A percentile compares a stretch with the other conserved stretches of the same genome.
Conservation (phyloP, 108 stramenopile species). For the Cylindrotheca fusiformis region DNA sequence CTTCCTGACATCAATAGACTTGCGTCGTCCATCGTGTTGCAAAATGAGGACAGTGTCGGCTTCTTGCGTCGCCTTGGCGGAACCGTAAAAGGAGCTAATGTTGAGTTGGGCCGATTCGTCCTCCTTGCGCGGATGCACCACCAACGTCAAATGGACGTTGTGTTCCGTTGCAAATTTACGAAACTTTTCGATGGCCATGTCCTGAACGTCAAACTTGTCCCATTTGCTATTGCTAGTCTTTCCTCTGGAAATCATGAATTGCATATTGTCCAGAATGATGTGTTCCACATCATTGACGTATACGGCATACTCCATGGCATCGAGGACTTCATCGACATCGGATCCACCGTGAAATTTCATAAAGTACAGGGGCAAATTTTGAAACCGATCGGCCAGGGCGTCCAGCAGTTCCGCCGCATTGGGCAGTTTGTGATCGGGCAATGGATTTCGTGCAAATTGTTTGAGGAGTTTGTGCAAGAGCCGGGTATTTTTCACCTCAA, state of each 20-base stretch:
- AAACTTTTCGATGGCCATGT: conserved; percentile 93
- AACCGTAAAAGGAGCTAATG: conserved; percentile 89
- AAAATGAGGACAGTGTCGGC: conserved; percentile 98
- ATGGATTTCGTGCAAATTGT: conserved; percentile 74
- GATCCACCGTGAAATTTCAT: conserved; percentile 95
- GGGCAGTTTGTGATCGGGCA: conserved; percentile 46
- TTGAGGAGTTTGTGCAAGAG: conserved; percentile 91
- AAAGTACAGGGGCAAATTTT: conserved; percentile 87
- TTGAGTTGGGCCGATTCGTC: conserved; percentile 73
- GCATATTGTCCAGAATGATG: conserved; percentile 93
- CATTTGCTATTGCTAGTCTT: conserved; percentile 26
- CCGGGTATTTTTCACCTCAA: conserved; percentile 93
- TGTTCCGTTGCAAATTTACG: conserved; percentile 94
- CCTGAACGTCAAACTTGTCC: conserved; percentile 92
- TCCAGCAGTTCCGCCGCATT: conserved; percentile 42
- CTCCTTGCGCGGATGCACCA: conserved; percentile 98
- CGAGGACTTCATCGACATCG: conserved; percentile 90
- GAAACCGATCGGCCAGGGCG: conserved; percentile 83
- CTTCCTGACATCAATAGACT: conserved; percentile 95
- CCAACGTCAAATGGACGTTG: conserved; percentile 94
- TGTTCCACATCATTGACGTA: conserved; percentile 91
- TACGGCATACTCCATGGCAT: conserved; percentile 97
- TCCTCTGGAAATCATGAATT: conserved; percentile 93
- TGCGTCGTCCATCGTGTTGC: conserved; percentile 83
- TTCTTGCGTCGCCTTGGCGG: conserved; percentile 99